phyloP scores from a whole-genome alignment of 805 yeast genomes.

The Lachancea sp. region DNA sequence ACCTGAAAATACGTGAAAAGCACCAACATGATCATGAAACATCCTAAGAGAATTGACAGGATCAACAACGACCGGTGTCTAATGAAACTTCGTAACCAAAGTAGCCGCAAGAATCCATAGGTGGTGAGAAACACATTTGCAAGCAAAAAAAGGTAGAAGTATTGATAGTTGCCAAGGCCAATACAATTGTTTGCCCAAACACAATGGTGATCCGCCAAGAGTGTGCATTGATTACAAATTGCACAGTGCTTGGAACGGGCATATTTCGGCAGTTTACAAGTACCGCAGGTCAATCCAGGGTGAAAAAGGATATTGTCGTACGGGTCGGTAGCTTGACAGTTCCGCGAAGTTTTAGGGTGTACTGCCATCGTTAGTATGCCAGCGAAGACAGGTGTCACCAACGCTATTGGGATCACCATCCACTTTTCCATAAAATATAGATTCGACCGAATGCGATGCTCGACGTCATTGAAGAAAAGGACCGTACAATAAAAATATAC shows the following conservation, averaged over 20 bases:
- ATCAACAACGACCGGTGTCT: slow-evolving; percentile 27
- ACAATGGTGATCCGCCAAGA: slow-evolving; percentile 70
- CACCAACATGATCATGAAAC: slow-evolving; percentile 39
- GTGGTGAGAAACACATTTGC: slow-evolving; percentile 41
- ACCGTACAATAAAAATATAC: slow-evolving; percentile 20
- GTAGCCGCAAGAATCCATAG: slow-evolving; percentile 38
- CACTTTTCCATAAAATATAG: slow-evolving; percentile 17
- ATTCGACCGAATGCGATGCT: slow-evolving; percentile 11
- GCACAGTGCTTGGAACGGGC: slow-evolving; percentile 74
- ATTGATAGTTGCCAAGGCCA: slow-evolving; percentile 57
- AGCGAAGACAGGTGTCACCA: slow-evolving; percentile 15
- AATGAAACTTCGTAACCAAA: slow-evolving; percentile 12
- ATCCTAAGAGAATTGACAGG: slow-evolving; percentile 39
- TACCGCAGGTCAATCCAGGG: slow-evolving; percentile 42
- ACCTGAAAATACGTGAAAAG: slow-evolving; percentile 44
- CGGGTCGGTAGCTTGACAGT: slow-evolving; percentile 6
- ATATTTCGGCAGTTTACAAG: slow-evolving; percentile 59
- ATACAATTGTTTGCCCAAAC: slow-evolving; percentile 69
- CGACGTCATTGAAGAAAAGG: slow-evolving; percentile 15
- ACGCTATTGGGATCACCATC: slow-evolving; percentile 20
- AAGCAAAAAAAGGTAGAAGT: slow-evolving; percentile 51
- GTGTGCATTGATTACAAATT: slow-evolving; percentile 56
- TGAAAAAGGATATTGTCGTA: slow-evolving; percentile 52
- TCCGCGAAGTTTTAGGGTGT: slow-evolving; percentile 15
- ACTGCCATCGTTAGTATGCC: slow-evolving; percentile 21